Conservation (phyloP, 179 eudicot genomes). For the Carnegiea gigantea region DNA sequence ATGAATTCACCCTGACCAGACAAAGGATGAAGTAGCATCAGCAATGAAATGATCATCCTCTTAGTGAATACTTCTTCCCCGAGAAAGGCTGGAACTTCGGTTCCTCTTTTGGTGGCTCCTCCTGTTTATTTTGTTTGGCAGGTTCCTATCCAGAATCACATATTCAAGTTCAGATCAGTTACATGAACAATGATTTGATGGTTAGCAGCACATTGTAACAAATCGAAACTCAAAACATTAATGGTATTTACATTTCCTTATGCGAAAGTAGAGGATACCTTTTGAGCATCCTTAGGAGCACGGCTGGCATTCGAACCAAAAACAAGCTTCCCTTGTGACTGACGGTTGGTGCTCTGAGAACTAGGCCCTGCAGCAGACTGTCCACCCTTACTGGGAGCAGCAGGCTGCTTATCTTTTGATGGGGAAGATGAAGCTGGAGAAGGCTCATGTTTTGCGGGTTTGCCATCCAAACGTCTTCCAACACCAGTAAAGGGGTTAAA, state of each 20-base stretch:
- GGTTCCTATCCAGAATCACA: conserved; percentile 11
- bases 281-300: conserved; percentile 4
- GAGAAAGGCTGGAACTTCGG: conserved; percentile 77
- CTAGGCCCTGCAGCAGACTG: conserved; percentile 36
- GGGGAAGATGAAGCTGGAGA: conserved; percentile 49
- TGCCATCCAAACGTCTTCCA: conserved; percentile 85
- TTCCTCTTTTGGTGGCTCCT: conserved; percentile 65
- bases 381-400: conserved; percentile 14
- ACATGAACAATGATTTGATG: neutral
- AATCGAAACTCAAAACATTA: no score
- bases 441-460: conserved; percentile 49
- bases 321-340: conserved; percentile 84
- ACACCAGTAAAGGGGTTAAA: conserved; percentile 80
- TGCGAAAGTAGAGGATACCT: neutral
- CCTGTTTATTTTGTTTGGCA: conserved; percentile 53
- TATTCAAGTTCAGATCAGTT: neutral
- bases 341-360: conserved; percentile 62
- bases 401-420: conserved; percentile 56
- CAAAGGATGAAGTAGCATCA: neutral
- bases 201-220: no score
- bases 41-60: conserved; percentile 40
- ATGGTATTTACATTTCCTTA: neutral
- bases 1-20: neutral
- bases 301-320: conserved; percentile 58
- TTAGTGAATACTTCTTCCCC: conserved; percentile 79